These are phyloP conservation scores for Kockiozyma suomiensis DNA, from an alignment of 805 yeast species.

Conservation along the genomic window DNA sequence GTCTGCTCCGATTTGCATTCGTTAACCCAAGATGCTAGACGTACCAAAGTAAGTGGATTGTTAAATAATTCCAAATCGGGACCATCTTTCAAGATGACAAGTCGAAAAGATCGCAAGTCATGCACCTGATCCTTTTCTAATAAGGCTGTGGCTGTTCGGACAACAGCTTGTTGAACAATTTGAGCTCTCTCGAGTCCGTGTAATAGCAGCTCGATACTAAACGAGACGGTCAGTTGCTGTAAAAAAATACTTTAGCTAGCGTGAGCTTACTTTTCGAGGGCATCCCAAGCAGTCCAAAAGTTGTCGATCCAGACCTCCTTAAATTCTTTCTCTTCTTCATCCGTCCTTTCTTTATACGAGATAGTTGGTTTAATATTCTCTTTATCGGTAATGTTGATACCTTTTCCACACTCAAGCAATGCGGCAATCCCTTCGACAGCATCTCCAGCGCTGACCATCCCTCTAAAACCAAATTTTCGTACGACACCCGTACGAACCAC, in stretches of 20 bases:
- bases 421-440: conserved; percentile 89
- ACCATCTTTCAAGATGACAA: conserved; percentile 87
- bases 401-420: conserved; percentile 57
- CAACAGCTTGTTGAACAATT: conserved; percentile 75
- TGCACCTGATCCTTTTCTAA: conserved; percentile 80
- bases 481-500: conserved; percentile 83
- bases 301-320: conserved; percentile 67
- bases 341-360: conserved; percentile 1
- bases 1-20: conserved; percentile 48
- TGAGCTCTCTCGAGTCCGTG: conserved; percentile 87
- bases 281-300: conserved; percentile 71
- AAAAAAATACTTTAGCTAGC: too few species aligned
- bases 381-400: conserved; percentile 34
- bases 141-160: conserved; percentile 85
- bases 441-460: conserved; percentile 87
- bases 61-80: conserved; percentile 76
- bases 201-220: conserved; percentile 52
- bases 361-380: conserved; percentile 35
- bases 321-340: conserved; percentile 5
- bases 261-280: conserved; percentile 46
- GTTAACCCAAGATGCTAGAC: conserved; percentile 87
- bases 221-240: background rate
- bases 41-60: conserved; percentile 82
- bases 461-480: conserved; percentile 83
- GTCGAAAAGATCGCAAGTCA: conserved; percentile 74